Evolutionary conservation across 2,329 filamentous ascomycete genomes (phyloP).

Genomic region (Fusarium mangiferae): DNA sequence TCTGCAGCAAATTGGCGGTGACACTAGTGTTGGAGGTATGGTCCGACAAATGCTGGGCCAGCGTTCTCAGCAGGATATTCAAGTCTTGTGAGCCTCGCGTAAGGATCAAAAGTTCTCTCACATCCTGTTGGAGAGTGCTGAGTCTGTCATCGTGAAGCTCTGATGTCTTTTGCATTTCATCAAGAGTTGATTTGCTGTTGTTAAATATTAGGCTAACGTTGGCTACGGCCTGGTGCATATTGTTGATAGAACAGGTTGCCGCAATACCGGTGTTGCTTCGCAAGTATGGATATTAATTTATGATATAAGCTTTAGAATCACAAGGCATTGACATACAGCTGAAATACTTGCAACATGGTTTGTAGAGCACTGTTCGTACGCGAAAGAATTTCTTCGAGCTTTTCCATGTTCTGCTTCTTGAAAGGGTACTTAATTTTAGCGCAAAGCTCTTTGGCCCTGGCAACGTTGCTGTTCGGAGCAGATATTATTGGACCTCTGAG

Average conservation of each 20-base stretch:
- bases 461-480: fast-evolving
- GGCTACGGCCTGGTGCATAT: fast-evolving
- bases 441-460: fast-evolving
- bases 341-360: fast-evolving
- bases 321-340: background rate
- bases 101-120: fast-evolving
- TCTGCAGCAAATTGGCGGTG: fast-evolving
- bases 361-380: background rate
- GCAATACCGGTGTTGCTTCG: too few species aligned
- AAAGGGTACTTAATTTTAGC: background rate
- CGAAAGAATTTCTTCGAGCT: fast-evolving
- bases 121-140: fast-evolving
- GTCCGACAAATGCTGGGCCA: fast-evolving
- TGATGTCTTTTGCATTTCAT: fast-evolving
- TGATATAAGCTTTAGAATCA: too few species aligned
- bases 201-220: fast-evolving
- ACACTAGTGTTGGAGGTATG: fast-evolving
- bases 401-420: background rate
- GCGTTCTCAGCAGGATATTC: fast-evolving
- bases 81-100: fast-evolving
- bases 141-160: background rate
- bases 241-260: too few species aligned
- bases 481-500: fast-evolving
- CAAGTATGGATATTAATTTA: too few species aligned
- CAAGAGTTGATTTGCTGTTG: background rate